Evolutionary conservation across 1,139 yeast genomes (phyloP), one percentile per base, ranked within the genome.

Genomic region (Hyphopichia burtonii): DNA sequence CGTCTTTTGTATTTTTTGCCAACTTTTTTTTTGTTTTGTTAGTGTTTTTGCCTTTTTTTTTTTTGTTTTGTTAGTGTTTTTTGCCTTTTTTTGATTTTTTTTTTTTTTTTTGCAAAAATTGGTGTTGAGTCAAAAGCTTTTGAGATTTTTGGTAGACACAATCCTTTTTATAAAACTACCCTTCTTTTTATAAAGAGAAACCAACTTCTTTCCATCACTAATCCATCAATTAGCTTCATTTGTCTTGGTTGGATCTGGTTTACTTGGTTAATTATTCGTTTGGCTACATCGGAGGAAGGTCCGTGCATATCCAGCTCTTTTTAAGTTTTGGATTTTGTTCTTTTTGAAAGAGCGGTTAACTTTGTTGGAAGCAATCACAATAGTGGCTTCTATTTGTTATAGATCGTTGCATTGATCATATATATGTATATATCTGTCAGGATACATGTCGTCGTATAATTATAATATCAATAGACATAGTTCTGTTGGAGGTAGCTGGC

Each of bases 401-500:
- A 25, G 4, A 25, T 25, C 28, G n/a, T 25, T 25, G 28, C 28
- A 11, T 25, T 25, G 28, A 11, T 25, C 12, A 9, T 25, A 11
- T 12, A 25, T 25, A 9, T 17, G 11, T 11, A 27, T 27, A 27
- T 11, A 11, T 11, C 14, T 10, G 11, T n/a, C 30, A 5, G 12
- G 6, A 27, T 32, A 20, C 14, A 33, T 33, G 36, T 33, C 34
- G 55, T 47, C 56, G 11, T 50, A 52, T 49, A 56, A 51, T 44
- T 54, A 61, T 50, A 66, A 66, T 49, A 55, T 50, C 53, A 62
- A 57, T 51, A 55, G 75, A 42, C 76, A 70, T 53, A 70, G 64
- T 46, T 69, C 75, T 12, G 61, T 69, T 31, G 76, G 76, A 11
- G 75, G 75, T 6, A 68, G 58, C 50, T 71, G 76, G 76, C 70